phyloP scores from a whole-genome alignment of 495 filamentous ascomycete genomes.

The Cercophora samala region DNA sequence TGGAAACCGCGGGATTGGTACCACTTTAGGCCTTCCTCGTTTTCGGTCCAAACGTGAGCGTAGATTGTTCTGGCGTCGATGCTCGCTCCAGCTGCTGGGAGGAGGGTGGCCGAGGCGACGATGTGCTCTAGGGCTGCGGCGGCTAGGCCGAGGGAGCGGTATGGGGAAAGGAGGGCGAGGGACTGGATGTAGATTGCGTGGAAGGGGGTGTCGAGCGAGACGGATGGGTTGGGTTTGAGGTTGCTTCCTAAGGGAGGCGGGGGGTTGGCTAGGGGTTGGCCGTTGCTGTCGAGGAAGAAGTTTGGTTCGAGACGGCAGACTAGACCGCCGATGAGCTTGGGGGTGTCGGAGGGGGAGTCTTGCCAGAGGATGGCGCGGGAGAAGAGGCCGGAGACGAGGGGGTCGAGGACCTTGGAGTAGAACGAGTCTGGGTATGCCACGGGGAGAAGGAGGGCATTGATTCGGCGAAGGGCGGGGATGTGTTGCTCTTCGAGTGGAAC shows the following conservation, averaged over 20 bases:
- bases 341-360: slow-evolving; percentile 35
- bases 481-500: slow-evolving; percentile 57
- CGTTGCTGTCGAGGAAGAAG: slow-evolving; percentile 23
- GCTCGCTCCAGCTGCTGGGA: slow-evolving; percentile 34
- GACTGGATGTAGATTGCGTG: slow-evolving; percentile 82
- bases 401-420: slow-evolving; percentile 71
- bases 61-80: slow-evolving; percentile 57
- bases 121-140: slow-evolving; percentile 64
- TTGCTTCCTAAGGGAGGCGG: slow-evolving; percentile 7
- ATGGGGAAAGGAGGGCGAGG: slow-evolving; percentile 75
- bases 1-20: slow-evolving; percentile 79
- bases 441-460: slow-evolving; percentile 80
- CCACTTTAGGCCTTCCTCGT: slow-evolving; percentile 82
- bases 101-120: slow-evolving; percentile 39
- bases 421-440: slow-evolving; percentile 84
- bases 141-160: slow-evolving; percentile 75
- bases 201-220: slow-evolving; percentile 25
- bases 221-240: slow-evolving; percentile 1
- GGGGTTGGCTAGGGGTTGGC: slow-evolving; percentile 11
- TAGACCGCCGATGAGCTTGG: slow-evolving; percentile 76
- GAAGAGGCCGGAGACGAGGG: slow-evolving; percentile 62
- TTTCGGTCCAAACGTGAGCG: slow-evolving; percentile 93
- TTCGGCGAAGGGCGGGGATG: slow-evolving; percentile 71
- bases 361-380: slow-evolving; percentile 69
- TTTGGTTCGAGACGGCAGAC: slow-evolving; percentile 72